These are phyloP conservation scores for Coemansia guatemalensis DNA, from an alignment of 192 early-diverging fungal species.

Conservation along the genomic window DNA sequence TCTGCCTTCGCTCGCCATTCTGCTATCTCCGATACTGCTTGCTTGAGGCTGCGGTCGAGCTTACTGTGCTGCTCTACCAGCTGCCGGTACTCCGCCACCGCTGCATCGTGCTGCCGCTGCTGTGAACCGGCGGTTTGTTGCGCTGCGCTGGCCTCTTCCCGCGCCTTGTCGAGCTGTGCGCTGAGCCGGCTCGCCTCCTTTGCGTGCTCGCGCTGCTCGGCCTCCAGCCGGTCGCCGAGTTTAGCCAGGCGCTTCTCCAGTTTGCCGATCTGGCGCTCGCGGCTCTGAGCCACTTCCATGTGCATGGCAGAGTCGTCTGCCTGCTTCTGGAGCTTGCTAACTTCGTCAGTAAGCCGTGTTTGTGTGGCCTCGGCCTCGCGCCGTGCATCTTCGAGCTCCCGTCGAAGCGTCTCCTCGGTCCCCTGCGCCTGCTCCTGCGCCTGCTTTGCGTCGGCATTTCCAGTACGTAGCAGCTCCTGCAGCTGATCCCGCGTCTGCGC, in stretches of 20 bases:
- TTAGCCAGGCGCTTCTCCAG: slow-evolving; percentile 11
- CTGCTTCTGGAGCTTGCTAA: slow-evolving; percentile 12
- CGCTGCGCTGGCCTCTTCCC: neutral
- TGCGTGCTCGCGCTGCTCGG: neutral
- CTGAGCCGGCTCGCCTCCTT: neutral
- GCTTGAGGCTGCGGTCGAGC: slow-evolving; percentile 35
- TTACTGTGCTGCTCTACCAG: slow-evolving; percentile 38
- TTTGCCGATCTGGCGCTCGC: slow-evolving; percentile 7
- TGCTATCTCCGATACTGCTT: slow-evolving; percentile 39
- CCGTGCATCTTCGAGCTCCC: slow-evolving; percentile 14
- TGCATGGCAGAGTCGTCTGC: slow-evolving; percentile 8
- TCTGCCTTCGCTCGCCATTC: slow-evolving; percentile 37
- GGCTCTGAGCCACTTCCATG: slow-evolving; percentile 6
- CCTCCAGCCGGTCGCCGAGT: neutral
- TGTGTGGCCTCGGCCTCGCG: neutral
- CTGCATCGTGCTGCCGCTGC: slow-evolving; percentile 4
- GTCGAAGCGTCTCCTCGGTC: slow-evolving; percentile 14
- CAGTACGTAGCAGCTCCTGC: slow-evolving; percentile 32
- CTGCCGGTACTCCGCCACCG: slow-evolving; percentile 10
- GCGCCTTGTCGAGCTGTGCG: slow-evolving; percentile 6
- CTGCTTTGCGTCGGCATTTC: slow-evolving; percentile 20
- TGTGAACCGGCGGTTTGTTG: slow-evolving; percentile 3
- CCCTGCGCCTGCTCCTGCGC: slow-evolving; percentile 13
- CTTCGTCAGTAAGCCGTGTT: neutral
- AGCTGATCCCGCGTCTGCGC: slow-evolving; percentile 53